A percentile compares a stretch with the other conserved stretches of the same genome.
Evolutionary conservation across 768 basidiomycete species (phyloP).

Genomic region (Mycena belliarum): DNA sequence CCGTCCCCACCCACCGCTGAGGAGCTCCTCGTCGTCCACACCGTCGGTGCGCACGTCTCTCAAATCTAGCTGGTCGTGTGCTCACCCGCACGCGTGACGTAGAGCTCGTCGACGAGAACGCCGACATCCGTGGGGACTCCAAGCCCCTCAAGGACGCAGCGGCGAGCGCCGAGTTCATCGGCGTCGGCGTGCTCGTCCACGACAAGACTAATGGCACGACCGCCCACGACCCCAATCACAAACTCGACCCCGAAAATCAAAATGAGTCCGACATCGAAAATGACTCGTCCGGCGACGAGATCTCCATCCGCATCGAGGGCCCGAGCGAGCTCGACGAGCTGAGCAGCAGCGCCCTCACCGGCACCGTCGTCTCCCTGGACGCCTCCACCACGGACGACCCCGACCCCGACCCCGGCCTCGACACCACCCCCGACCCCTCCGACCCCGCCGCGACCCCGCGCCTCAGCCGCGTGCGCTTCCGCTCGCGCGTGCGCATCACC

Average conservation of each 20-base stretch:
- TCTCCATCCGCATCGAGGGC: conserved; percentile 12
- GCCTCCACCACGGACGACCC: background rate
- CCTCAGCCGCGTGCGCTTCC: conserved; percentile 44
- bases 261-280: background rate
- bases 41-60: too few species aligned
- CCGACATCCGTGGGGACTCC: too few species aligned
- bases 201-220: too few species aligned
- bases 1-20: too few species aligned
- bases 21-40: too few species aligned
- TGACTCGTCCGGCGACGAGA: conserved; percentile 10
- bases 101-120: too few species aligned
- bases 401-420: background rate
- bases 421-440: background rate
- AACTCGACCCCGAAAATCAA: too few species aligned
- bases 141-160: too few species aligned
- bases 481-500: conserved; percentile 58
- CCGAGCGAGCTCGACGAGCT: conserved; percentile 5
- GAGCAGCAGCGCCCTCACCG: conserved; percentile 16
- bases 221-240: too few species aligned
- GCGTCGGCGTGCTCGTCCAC: background rate
- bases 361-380: background rate
- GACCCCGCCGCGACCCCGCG: conserved; percentile 13
- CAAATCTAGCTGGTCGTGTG: too few species aligned
- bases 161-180: background rate
- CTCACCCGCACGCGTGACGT: too few species aligned